These are phyloP conservation scores for Hortaea sp. DNA, from an alignment of 2,329 filamentous ascomycete genomes.

Conservation along the genomic window DNA sequence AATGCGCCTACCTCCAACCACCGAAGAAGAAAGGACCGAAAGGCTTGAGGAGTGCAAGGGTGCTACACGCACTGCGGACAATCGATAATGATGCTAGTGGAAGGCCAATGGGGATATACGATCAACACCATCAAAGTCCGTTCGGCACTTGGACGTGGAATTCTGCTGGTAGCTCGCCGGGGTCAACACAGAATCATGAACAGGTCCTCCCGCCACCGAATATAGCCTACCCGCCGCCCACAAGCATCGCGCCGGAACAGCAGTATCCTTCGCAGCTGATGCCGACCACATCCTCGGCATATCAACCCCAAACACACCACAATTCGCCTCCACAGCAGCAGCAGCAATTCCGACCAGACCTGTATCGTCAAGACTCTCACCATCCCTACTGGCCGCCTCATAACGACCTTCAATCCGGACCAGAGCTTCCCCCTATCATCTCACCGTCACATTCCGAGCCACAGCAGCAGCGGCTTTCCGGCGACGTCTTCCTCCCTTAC, in stretches of 20 bases:
- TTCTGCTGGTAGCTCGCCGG: constrained; percentile 6
- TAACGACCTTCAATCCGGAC: constrained; percentile 9
- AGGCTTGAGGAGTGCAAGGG: constrained; percentile 24
- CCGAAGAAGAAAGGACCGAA: constrained; percentile 29
- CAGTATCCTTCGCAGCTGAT: constrained; percentile 11
- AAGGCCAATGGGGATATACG: constrained; percentile 15
- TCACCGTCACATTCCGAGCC: constrained; percentile 13
- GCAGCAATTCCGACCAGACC: background rate
- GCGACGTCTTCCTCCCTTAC: constrained; percentile 23
- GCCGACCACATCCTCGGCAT: constrained; percentile 9
- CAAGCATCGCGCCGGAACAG: constrained; percentile 16
- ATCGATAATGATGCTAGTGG: constrained; percentile 22
- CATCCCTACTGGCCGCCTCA: constrained; percentile 11
- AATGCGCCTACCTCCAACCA: constrained; percentile 26
- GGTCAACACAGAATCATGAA: background rate
- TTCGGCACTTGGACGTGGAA: constrained; percentile 23
- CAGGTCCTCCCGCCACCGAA: constrained; percentile 1
- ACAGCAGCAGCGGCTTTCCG: constrained; percentile 13
- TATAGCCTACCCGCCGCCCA: constrained; percentile 7
- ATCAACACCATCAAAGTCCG: constrained; percentile 12
- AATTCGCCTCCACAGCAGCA: background rate
- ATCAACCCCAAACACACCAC: constrained; percentile 2
- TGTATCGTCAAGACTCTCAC: constrained; percentile 5
- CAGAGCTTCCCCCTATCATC: constrained; percentile 12
- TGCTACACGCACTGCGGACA: constrained; percentile 23